Base-by-base conservation (phyloP, 192 early-diverging fungal species). In the Backusella luteola region DNA sequence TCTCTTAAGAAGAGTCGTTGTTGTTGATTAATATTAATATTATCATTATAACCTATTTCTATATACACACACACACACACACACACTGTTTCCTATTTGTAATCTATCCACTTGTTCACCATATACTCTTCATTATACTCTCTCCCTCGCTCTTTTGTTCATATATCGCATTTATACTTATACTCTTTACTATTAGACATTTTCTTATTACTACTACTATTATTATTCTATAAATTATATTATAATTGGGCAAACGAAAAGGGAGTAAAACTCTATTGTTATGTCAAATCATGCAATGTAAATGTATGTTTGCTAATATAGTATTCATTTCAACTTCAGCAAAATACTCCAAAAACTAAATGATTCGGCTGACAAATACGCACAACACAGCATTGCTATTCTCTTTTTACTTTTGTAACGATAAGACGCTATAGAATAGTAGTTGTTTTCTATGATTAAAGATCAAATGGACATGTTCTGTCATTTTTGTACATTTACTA, bases 1-100 rank as follows among this genome's bases (percentile, higher is more conserved):
- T 71, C 70, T 19, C 17, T 39, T 0, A 71, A 71, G 68, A 69
- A 35, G 29, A 49, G 17, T 49, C 44, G 42, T 34, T 71, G 70
- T 26, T 71, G 70, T 39, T 71, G 23, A 63, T 12, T 44, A 5
- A 17, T 44, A 44, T 15, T 44, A 15, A 17, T 44, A 15, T 32
- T 32, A 44, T 44, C 17, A 44, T 44, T 44, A 44, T 15, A n/a
- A 6, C 17, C 49, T 19, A 53, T 53, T n/a, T 7, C 12, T 59
- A 59, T 59, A 26, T 1, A 29, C 11, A 26, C 49, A 7, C 49
- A 21, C 12, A 15, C 12, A 42, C 38, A 1, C 41, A 14, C 32
- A 21, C 21, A 53, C n/a, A 21, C 21, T n/a, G 7, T 53, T n/a
- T 56, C 17, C 8, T 56, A 7, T 59, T 29, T 59, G 56, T 59